phyloP scores from a whole-genome alignment of 129 eudicot genomes.

The Ambrosia artemisiifolia region DNA sequence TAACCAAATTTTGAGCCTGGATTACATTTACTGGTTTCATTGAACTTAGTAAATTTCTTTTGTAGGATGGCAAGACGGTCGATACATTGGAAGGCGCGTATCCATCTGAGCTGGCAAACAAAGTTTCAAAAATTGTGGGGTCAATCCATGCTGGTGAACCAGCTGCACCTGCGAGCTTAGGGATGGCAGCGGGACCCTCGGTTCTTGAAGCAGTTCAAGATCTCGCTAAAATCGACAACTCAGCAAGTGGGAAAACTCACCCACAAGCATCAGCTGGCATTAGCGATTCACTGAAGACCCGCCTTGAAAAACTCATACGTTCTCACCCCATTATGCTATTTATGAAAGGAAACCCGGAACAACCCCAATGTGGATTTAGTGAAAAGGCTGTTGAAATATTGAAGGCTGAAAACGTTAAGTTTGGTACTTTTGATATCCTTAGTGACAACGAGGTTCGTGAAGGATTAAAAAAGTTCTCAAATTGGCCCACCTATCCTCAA shows the following conservation, averaged over 20 bases:
- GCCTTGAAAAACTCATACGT: constrained; percentile 60
- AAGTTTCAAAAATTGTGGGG: constrained; percentile 90
- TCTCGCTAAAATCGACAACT: constrained; percentile 51
- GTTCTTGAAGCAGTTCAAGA: constrained; percentile 76
- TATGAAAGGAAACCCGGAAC: constrained; percentile 94
- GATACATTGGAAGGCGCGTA: constrained; percentile 94
- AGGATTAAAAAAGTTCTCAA: constrained; percentile 84
- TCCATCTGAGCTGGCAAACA: constrained; percentile 85
- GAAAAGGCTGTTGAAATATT: constrained; percentile 69
- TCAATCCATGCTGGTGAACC: constrained; percentile 66
- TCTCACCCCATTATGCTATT: constrained; percentile 87
- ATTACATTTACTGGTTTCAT: background rate
- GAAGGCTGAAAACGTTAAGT: constrained; percentile 74
- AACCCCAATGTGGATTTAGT: constrained; percentile 92
- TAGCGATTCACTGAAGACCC: constrained; percentile 42
- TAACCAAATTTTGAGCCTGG: background rate
- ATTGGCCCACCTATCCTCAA: constrained; percentile 98
- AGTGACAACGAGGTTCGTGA: constrained; percentile 84
- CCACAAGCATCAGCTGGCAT: constrained; percentile 29
- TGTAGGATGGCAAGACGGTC: constrained; percentile 69
- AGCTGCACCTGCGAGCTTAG: constrained; percentile 94
- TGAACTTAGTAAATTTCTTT: background rate
- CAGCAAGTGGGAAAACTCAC: constrained; percentile 26
- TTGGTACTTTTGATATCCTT: constrained; percentile 90
- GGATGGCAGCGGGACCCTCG: constrained; percentile 92